phyloP scores from a whole-genome alignment of 371 early-diverging fungal species.

The Mortierella sp. region DNA sequence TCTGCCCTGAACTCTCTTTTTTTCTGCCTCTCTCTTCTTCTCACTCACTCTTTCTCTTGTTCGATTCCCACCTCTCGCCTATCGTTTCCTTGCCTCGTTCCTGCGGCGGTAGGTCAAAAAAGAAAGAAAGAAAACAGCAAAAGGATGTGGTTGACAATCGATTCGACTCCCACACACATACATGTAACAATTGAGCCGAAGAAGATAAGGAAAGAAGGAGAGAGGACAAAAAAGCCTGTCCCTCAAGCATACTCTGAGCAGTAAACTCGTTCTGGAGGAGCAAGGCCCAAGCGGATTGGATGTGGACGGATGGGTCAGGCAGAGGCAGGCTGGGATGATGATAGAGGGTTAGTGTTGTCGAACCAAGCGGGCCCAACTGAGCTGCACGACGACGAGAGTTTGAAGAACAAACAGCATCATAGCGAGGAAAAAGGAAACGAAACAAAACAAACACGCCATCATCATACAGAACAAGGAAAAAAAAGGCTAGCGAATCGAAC shows the following conservation, averaged over 20 bases:
- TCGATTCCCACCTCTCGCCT: not conserved
- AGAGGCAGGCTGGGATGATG: too few relatives aligned
- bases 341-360: too few relatives aligned
- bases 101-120: not conserved
- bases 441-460: not conserved
- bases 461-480: not conserved
- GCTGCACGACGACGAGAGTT: not conserved
- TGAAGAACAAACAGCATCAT: not conserved
- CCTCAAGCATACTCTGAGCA: not conserved
- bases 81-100: not conserved
- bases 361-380: too few relatives aligned
- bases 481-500: not conserved
- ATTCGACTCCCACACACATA: not conserved
- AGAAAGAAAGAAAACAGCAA: not conserved
- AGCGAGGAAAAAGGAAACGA: not conserved
- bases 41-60: not conserved
- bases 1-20: not conserved
- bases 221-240: not conserved
- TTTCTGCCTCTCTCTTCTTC: not conserved
- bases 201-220: not conserved
- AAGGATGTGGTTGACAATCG: not conserved
- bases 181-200: not conserved
- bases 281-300: not conserved
- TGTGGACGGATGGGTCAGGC: too few relatives aligned
- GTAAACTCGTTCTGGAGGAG: not conserved